A percentile compares a stretch with the other conserved stretches of the same genome.
Evolutionary conservation across 345 rosid genomes (phyloP).

Genomic region (Ailanthus altissimus): DNA sequence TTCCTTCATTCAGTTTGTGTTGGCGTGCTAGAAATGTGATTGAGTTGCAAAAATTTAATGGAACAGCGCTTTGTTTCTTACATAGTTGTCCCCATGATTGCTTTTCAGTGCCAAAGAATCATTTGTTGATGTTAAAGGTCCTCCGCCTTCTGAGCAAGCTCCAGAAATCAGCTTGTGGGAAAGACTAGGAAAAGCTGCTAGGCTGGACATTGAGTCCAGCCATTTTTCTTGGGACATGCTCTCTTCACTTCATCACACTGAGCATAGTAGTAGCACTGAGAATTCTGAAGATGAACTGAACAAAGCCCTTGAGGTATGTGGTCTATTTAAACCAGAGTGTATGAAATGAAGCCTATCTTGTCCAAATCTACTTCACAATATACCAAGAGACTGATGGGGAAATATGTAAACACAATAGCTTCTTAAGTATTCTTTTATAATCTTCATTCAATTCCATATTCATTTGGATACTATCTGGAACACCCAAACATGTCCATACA

Average conservation of each 20-base stretch:
- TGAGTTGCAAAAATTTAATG: neutral
- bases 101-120: conserved; percentile 62
- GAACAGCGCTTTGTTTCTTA: conserved; percentile 8
- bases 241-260: conserved; percentile 96
- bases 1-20: neutral
- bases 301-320: conserved; percentile 84
- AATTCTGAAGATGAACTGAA: conserved; percentile 85
- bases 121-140: conserved; percentile 46
- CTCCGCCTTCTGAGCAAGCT: conserved; percentile 47
- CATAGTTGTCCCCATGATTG: conserved; percentile 18
- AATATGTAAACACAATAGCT: neutral
- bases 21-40: neutral
- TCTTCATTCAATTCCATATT: neutral
- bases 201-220: conserved; percentile 63
- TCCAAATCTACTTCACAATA: neutral
- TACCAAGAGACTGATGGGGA: neutral
- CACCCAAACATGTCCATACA: neutral
- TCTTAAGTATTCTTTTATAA: neutral
- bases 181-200: conserved; percentile 79
- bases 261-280: conserved; percentile 80
- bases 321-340: conserved; percentile 13
- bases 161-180: conserved; percentile 84
- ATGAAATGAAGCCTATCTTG: conserved; percentile 12
- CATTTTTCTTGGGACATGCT: conserved; percentile 87
- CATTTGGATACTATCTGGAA: neutral